phyloP scores from a whole-genome alignment of 176 grass and related monocot genomes.

The Themeda triandra region DNA sequence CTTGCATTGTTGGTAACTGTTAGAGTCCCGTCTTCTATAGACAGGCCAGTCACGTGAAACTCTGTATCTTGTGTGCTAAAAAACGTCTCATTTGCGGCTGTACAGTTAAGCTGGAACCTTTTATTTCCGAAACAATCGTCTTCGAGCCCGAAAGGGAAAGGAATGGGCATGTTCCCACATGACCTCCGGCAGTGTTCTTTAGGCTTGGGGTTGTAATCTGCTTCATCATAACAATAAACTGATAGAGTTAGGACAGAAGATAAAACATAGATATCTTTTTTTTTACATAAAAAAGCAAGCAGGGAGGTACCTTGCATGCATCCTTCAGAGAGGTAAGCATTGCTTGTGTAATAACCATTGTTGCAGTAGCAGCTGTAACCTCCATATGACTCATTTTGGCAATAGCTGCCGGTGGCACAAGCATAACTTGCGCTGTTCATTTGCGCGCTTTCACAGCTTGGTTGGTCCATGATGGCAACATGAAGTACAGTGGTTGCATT shows the following conservation, averaged over 20 bases:
- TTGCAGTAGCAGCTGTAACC: not conserved
- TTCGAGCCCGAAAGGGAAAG: slow-evolving; percentile 31
- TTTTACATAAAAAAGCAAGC: not conserved
- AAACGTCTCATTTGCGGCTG: not conserved
- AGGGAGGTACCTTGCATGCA: not conserved
- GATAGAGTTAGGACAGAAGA: not conserved
- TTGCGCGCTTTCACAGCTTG: slow-evolving; percentile 19
- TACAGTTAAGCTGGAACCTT: not conserved
- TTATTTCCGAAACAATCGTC: not conserved
- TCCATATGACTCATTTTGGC: not conserved
- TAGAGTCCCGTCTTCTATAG: slow-evolving; percentile 14
- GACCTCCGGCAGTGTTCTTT: not conserved
- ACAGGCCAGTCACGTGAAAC: not conserved
- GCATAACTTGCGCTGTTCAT: not conserved
- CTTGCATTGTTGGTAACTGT: not conserved
- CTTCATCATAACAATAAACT: not conserved
- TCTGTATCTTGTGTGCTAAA: fast-evolving
- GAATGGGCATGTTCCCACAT: slow-evolving; percentile 23
- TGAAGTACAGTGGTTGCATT: not conserved
- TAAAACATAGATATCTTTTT: not conserved
- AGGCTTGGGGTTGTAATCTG: not conserved
- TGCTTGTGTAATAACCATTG: not conserved
- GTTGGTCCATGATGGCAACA: slow-evolving; percentile 15
- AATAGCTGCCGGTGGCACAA: not conserved
- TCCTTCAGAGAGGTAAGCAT: not conserved